Conservation (phyloP, 208 protist genomes). For the Crithidia fasciculata region DNA sequence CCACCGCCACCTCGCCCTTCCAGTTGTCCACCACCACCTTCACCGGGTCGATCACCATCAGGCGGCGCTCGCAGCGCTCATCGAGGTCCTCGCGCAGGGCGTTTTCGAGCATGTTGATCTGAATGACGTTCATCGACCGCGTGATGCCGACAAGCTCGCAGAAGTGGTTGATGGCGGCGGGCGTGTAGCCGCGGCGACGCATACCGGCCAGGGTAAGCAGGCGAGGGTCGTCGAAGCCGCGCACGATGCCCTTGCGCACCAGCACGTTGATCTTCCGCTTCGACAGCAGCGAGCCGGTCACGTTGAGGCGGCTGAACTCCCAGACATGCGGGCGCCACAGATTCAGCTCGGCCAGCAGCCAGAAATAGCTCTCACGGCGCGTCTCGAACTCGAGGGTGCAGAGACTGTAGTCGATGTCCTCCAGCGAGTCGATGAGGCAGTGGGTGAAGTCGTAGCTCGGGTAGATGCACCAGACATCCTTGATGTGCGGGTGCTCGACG, state of each 20-base stretch:
- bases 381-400: conserved; percentile 99
- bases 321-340: conserved; percentile 95
- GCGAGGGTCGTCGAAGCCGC: conserved; percentile 98
- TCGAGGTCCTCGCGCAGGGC: conserved; percentile 96
- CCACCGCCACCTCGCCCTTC: conserved; percentile 81
- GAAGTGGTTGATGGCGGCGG: conserved; percentile 97
- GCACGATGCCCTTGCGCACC: conserved; percentile 94
- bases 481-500: conserved; percentile 92
- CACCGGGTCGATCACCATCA: conserved; percentile 96
- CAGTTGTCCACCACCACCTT: conserved; percentile 96
- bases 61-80: conserved; percentile 77
- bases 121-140: conserved; percentile 92
- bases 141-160: conserved; percentile 96
- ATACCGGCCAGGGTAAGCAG: conserved; percentile 97
- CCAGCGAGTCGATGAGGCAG: conserved; percentile 99
- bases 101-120: conserved; percentile 95
- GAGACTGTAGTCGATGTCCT: conserved; percentile 99
- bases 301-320: conserved; percentile 98
- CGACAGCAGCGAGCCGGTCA: conserved; percentile 97
- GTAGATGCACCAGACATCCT: conserved; percentile 99
- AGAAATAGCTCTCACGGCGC: conserved; percentile 98
- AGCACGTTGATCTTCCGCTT: conserved; percentile 98
- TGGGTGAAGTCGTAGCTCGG: conserved; percentile 99
- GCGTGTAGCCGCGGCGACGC: conserved; percentile 97
- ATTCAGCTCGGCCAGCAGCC: conserved; percentile 90